Percentiles rank a stretch among this genome's conserved stretches.
These are phyloP conservation scores for Calocera viscosa DNA, from an alignment of 768 basidiomycete species.

Conservation along the genomic window DNA sequence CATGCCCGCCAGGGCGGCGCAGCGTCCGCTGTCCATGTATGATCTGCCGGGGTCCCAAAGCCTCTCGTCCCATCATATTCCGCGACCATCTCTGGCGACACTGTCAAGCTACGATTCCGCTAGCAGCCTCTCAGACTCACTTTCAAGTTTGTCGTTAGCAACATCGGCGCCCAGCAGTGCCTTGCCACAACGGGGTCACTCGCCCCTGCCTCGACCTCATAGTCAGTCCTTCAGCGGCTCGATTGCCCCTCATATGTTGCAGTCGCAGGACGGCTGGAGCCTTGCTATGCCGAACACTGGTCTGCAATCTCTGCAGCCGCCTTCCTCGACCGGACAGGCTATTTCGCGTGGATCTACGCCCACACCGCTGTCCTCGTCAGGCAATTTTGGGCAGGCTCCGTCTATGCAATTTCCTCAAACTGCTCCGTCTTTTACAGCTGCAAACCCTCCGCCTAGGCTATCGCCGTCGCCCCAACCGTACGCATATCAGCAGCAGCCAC, in stretches of 20 bases:
- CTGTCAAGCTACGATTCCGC: background rate
- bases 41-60: background rate
- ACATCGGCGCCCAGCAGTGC: background rate
- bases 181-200: background rate
- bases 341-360: background rate
- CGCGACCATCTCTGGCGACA: background rate
- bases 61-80: background rate
- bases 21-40: background rate
- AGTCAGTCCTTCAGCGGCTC: background rate
- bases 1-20: constrained; percentile 37
- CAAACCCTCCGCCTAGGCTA: background rate
- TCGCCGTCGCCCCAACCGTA: background rate
- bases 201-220: background rate
- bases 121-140: background rate
- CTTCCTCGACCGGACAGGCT: background rate
- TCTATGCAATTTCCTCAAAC: background rate
- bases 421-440: background rate
- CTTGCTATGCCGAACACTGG: background rate
- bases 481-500: background rate
- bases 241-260: background rate
- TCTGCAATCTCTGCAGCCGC: background rate
- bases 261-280: background rate
- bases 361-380: background rate
- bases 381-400: background rate
- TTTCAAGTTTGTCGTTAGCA: background rate